Percentiles rank a stretch among this genome's conserved stretches.
phyloP scores from a whole-genome alignment of 768 basidiomycete species.

The Pulveroboletus sp. region DNA sequence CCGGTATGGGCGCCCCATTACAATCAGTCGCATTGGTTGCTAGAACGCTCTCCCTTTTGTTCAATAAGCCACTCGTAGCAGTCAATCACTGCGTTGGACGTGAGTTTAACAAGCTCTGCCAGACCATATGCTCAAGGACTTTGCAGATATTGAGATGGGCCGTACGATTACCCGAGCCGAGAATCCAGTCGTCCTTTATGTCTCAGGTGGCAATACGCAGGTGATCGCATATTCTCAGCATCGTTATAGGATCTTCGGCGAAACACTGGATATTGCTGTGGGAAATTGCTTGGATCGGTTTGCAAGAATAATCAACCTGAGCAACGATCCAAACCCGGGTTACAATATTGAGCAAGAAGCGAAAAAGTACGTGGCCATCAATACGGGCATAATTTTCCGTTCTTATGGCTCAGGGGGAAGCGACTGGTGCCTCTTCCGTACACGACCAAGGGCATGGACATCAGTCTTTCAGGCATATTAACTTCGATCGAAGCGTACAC shows the following conservation, averaged over 20 bases:
- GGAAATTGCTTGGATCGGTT: slow-evolving; percentile 98
- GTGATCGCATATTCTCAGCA: slow-evolving; percentile 98
- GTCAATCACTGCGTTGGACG: slow-evolving; percentile 99
- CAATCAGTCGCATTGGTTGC: slow-evolving; percentile 95
- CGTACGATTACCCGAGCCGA: slow-evolving; percentile 90
- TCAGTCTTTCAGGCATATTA: slow-evolving; percentile 92
- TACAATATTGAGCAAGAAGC: slow-evolving; percentile 98
- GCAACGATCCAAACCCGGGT: slow-evolving; percentile 95
- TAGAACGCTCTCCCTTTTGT: slow-evolving; percentile 83
- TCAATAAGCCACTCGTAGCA: slow-evolving; percentile 87
- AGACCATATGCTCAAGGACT: neutral
- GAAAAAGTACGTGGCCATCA: slow-evolving; percentile 58
- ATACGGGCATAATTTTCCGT: neutral
- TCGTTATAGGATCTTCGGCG: slow-evolving; percentile 97
- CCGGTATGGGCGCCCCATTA: slow-evolving; percentile 98
- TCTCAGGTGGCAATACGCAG: slow-evolving; percentile 98
- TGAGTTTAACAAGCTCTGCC: slow-evolving; percentile 38
- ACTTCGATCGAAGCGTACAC: slow-evolving; percentile 88
- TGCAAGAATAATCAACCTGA: slow-evolving; percentile 88
- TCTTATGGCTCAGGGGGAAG: slow-evolving; percentile 59
- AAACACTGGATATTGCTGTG: slow-evolving; percentile 98
- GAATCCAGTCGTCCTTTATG: slow-evolving; percentile 96
- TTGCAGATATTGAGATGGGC: slow-evolving; percentile 96
- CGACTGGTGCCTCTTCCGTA: slow-evolving; percentile 85
- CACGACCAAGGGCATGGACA: slow-evolving; percentile 97